Evolutionary conservation across 441 rosid species (phyloP).

Genomic region (Cnidoscolus chayamansa): DNA sequence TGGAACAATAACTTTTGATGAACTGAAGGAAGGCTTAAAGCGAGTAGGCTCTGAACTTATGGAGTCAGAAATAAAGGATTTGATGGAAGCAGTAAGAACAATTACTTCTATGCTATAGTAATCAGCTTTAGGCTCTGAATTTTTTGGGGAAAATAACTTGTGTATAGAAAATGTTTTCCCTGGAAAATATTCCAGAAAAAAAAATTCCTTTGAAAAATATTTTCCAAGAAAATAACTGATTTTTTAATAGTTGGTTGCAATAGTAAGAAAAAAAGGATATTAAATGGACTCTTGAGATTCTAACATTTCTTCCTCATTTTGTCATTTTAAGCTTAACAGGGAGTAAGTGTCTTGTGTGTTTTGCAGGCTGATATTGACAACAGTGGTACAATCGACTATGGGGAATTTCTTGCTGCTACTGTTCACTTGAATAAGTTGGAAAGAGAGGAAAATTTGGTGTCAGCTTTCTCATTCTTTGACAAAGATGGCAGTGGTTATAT

Average conservation of each 20-base stretch:
- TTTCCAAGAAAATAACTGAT: too few relatives aligned
- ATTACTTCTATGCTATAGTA: not conserved
- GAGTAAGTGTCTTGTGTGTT: constrained; percentile 3
- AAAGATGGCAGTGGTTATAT: constrained; percentile 89
- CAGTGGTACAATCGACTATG: constrained; percentile 78
- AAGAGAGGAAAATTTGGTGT: constrained; percentile 69
- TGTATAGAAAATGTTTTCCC: too few relatives aligned
- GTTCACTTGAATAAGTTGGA: constrained; percentile 73
- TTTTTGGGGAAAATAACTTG: too few relatives aligned
- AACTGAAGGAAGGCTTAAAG: constrained; percentile 64
- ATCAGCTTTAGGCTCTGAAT: not conserved
- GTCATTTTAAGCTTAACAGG: constrained; percentile 2
- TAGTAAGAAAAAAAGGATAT: too few relatives aligned
- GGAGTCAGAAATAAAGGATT: constrained; percentile 74
- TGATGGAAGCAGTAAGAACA: constrained; percentile 70
- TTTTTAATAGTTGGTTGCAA: too few relatives aligned
- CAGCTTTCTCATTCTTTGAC: constrained; percentile 75
- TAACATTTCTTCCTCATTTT: not conserved
- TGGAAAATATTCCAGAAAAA: too few relatives aligned
- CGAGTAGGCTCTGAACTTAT: constrained; percentile 72
- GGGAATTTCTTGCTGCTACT: constrained; percentile 83
- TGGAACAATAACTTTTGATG: constrained; percentile 75
- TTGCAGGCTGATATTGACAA: constrained; percentile 82
- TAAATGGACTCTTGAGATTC: too few relatives aligned
- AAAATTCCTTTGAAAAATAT: too few relatives aligned